phyloP scores from a whole-genome alignment of 2,329 filamentous ascomycete species.

The Ceratocystis albifundus region DNA sequence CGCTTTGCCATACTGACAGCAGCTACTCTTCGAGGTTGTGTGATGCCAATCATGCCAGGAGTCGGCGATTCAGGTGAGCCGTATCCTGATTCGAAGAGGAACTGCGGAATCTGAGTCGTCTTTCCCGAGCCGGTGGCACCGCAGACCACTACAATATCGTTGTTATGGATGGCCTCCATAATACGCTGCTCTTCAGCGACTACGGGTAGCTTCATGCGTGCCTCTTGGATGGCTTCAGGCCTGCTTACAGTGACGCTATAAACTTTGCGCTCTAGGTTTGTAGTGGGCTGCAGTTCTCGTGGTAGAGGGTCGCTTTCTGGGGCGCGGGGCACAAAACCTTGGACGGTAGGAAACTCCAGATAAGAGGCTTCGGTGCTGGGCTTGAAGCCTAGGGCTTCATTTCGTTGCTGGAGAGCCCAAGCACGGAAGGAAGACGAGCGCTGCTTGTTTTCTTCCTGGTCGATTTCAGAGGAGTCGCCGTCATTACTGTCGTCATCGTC shows the following conservation, averaged over 20 bases:
- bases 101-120: slow-evolving; percentile 94
- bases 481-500: slow-evolving; percentile 27
- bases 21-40: slow-evolving; percentile 86
- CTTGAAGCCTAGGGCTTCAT: slow-evolving; percentile 62
- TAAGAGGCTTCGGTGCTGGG: slow-evolving; percentile 35
- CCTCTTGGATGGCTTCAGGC: slow-evolving; percentile 60
- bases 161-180: slow-evolving; percentile 93
- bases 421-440: slow-evolving; percentile 67
- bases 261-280: slow-evolving; percentile 54
- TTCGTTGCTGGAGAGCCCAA: slow-evolving; percentile 80
- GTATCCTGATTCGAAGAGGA: slow-evolving; percentile 87
- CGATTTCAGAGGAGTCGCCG: slow-evolving; percentile 30
- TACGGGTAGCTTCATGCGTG: slow-evolving; percentile 70
- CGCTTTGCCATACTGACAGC: slow-evolving; percentile 94
- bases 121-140: slow-evolving; percentile 95
- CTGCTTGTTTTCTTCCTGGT: slow-evolving; percentile 29
- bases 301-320: slow-evolving; percentile 62
- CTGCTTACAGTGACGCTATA: slow-evolving; percentile 64
- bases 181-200: slow-evolving; percentile 93
- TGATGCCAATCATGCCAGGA: slow-evolving; percentile 86
- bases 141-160: slow-evolving; percentile 81
- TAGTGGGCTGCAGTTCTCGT: slow-evolving; percentile 50
- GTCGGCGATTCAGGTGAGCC: slow-evolving; percentile 66
- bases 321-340: slow-evolving; percentile 54
- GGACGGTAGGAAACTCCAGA: slow-evolving; percentile 43